These are phyloP conservation scores for Coffea eugenioides DNA, from an alignment of 257 asterid genomes.

Conservation along the genomic window DNA sequence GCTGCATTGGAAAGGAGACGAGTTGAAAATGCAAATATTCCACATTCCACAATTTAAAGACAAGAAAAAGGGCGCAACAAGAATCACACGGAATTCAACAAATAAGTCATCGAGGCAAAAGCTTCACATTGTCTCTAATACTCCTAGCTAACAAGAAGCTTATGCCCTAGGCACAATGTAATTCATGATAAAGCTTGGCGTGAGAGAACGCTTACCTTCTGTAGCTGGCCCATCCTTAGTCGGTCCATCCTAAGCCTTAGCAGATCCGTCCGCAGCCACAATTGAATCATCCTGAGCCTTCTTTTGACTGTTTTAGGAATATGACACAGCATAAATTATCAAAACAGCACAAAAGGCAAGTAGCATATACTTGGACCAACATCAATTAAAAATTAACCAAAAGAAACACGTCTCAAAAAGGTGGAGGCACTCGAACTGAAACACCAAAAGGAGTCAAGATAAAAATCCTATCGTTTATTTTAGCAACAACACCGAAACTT, in stretches of 20 bases:
- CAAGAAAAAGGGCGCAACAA: no score
- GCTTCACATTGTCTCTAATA: neutral
- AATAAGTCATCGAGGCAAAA: neutral
- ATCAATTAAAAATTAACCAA: neutral
- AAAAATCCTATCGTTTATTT: neutral
- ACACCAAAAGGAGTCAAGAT: neutral
- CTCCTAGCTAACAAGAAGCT: neutral
- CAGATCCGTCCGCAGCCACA: slow-evolving; percentile 15
- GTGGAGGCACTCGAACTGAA: neutral
- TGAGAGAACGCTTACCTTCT: slow-evolving; percentile 25
- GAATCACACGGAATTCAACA: neutral
- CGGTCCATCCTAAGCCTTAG: slow-evolving; percentile 28
- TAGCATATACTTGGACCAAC: neutral
- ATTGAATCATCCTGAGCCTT: slow-evolving; percentile 17
- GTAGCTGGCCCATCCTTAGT: slow-evolving; percentile 12
- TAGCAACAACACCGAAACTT: neutral
- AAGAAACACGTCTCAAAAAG: neutral
- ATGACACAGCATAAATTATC: neutral
- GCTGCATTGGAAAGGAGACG: neutral
- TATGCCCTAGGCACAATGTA: neutral
- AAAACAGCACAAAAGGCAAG: neutral
- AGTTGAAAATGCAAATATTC: neutral
- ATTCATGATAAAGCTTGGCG: neutral
- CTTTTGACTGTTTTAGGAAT: slow-evolving; percentile 2
- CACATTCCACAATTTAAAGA: neutral